Evolutionary conservation across 176 grass and related monocot species (phyloP).

Genomic region (Cymbopogon citratus): DNA sequence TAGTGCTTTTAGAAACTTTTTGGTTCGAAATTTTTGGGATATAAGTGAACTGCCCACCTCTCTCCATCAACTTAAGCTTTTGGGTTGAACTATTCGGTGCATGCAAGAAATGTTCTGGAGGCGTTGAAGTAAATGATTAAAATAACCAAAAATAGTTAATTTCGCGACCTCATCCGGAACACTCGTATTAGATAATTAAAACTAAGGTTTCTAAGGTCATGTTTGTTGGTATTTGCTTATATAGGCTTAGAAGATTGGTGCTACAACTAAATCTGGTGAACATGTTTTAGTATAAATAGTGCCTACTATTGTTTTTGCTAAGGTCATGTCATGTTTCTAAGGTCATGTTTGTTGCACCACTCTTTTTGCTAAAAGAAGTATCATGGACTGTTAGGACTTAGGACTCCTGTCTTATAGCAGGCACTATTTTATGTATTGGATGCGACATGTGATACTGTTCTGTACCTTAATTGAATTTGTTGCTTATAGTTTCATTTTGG

Average conservation of each 20-base stretch:
- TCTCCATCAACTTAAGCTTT: too few species aligned
- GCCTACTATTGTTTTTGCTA: too few species aligned
- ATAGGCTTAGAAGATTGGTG: neutral
- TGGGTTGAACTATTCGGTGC: too few species aligned
- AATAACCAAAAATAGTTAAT: neutral
- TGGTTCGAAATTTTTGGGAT: too few species aligned
- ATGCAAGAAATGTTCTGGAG: neutral
- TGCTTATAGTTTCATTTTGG: constrained; percentile 28
- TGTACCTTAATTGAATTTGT: constrained; percentile 9
- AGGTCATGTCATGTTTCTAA: too few species aligned
- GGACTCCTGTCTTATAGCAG: neutral
- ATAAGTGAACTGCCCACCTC: too few species aligned
- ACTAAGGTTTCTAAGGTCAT: constrained; percentile 5
- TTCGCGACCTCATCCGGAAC: neutral
- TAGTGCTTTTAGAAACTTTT: neutral
- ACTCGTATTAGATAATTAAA: neutral
- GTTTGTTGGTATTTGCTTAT: neutral
- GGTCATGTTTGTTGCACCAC: too few species aligned
- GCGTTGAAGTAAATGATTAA: neutral
- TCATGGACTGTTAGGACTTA: neutral
- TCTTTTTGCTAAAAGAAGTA: neutral
- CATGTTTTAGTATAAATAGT: neutral
- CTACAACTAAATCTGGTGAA: neutral
- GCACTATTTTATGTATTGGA: neutral
- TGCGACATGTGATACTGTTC: neutral